Base-by-base conservation (phyloP, 2,329 filamentous ascomycete genomes). In the Celoporthe dispersa region DNA sequence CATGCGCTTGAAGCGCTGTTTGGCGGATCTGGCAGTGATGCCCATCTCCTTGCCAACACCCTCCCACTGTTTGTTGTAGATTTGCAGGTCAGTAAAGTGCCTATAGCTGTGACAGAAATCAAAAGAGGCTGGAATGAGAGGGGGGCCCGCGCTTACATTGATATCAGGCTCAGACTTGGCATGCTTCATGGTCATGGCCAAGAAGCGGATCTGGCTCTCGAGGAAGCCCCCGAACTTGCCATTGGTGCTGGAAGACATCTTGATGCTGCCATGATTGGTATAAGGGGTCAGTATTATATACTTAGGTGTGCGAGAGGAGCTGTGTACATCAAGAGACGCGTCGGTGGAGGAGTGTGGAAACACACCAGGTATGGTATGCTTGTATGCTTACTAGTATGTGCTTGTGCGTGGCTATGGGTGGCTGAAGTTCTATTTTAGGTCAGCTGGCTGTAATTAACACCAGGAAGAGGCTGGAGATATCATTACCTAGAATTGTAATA, bases 1-100 rank as follows among this genome's bases (percentile, higher is more conserved):
- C 3, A 75, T 41, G 8, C 72, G 31, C 22, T 73, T 68, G 66
- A 71, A 75, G 62, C 74, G 73, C 66, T 73, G 73, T 25, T 39
- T 66, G 44, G 72, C 64, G 2, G 66, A 68, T 55, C 72, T 70
- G 7, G 37, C 64, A 22, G 66, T 67, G 28, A 66, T 19, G 22
- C 69, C 70, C 16, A 67, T 35, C 12, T 62, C 60, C 8, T 25
- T 9, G 3, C 67, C 69, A 4, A 75, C 53, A 0, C 35, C 44
- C 3, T 73, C 74, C 71, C 73, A 75, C 70, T 71, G 31, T 3
- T 33, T 51, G n/a, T 16, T 48, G 14, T 31, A 2, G 33, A 14
- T 28, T 28, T 25, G 60, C 3, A 22, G 8, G 37, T 51, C 53
- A 44, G 33, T 25, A 4, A 41, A 37, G 22, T 7, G 11, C 11